A percentile compares a stretch with the other conserved stretches of the same genome.
phyloP scores from a whole-genome alignment of 768 basidiomycete genomes.

The Naganishia friedmannii region DNA sequence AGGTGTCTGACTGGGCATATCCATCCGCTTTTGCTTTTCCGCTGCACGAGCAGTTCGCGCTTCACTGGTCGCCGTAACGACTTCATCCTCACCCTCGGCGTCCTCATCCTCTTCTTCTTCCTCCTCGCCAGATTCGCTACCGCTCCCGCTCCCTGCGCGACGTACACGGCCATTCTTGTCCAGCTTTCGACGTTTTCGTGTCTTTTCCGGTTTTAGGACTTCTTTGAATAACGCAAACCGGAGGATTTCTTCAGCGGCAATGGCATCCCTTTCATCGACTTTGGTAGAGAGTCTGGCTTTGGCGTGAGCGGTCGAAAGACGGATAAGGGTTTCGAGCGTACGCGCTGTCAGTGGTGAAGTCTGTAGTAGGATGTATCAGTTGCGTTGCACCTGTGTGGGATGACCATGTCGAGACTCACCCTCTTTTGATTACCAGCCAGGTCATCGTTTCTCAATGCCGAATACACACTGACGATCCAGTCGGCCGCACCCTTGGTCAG shows the following conservation, averaged over 20 bases:
- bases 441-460: conserved; percentile 85
- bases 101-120: conserved; percentile 59
- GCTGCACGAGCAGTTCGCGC: conserved; percentile 55
- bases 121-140: conserved; percentile 56
- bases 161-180: conserved; percentile 58
- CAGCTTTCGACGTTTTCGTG: conserved; percentile 84
- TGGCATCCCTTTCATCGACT: conserved; percentile 80
- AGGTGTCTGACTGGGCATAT: conserved; percentile 13
- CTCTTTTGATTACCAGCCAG: conserved; percentile 84
- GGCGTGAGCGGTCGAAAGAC: conserved; percentile 94
- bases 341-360: conserved; percentile 96
- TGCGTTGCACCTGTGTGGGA: neutral
- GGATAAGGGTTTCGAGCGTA: conserved; percentile 96
- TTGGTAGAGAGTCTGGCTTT: conserved; percentile 84
- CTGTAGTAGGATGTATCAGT: conserved; percentile 54
- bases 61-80: conserved; percentile 66
- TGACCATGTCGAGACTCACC: conserved; percentile 53
- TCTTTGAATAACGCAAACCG: conserved; percentile 98
- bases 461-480: conserved; percentile 87
- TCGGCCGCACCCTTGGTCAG: conserved; percentile 92
- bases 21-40: conserved; percentile 47
- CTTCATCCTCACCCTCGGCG: conserved; percentile 61
- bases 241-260: conserved; percentile 87
- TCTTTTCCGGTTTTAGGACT: conserved; percentile 73
- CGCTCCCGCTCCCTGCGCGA: conserved; percentile 48